A percentile compares a stretch with the other conserved stretches of the same genome.
phyloP scores from a whole-genome alignment of 1,284 basidiomycete species.

The Polyporus tsugae region DNA sequence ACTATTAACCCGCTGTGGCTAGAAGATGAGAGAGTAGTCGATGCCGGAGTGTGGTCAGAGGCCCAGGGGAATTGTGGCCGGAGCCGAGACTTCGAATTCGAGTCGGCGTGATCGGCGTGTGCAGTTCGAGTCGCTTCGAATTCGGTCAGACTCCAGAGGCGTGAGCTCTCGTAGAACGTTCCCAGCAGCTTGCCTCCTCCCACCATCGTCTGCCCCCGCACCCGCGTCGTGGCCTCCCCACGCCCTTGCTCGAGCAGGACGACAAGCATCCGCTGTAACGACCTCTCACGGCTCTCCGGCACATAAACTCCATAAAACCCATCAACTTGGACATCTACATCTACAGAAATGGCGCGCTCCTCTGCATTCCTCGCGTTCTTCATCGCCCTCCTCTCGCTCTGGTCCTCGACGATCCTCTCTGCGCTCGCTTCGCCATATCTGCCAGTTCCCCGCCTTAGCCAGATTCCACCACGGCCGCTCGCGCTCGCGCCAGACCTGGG shows the following conservation, averaged over 20 bases:
- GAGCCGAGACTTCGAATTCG: not conserved
- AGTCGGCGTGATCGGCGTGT: not conserved
- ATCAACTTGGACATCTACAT: not conserved
- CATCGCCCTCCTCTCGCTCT: constrained; percentile 21
- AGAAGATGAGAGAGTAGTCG: too few relatives aligned
- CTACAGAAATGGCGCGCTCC: constrained; percentile 21
- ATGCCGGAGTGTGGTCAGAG: too few relatives aligned
- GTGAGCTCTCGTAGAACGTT: not conserved
- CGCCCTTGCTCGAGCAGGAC: constrained; percentile 4
- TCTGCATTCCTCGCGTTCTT: constrained; percentile 18
- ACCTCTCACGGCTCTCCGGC: constrained; percentile 5
- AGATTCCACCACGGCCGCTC: not conserved
- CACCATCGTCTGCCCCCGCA: constrained; percentile 6
- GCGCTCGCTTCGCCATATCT: constrained; percentile 26
- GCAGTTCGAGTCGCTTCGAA: too few relatives aligned
- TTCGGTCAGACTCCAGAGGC: constrained; percentile 2
- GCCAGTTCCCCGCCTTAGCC: constrained; percentile 12
- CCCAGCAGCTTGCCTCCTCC: constrained; percentile 17
- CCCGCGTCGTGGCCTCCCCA: not conserved
- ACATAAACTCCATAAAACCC: not conserved
- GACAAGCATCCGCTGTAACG: constrained; percentile 11
- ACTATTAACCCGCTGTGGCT: too few relatives aligned
- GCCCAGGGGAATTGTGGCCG: too few relatives aligned
- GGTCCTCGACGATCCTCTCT: constrained; percentile 16
- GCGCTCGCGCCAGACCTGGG: constrained; percentile 4